Evolutionary conservation across 257 asterid genomes (phyloP).

Genomic region (Fraxinus cuspidata): DNA sequence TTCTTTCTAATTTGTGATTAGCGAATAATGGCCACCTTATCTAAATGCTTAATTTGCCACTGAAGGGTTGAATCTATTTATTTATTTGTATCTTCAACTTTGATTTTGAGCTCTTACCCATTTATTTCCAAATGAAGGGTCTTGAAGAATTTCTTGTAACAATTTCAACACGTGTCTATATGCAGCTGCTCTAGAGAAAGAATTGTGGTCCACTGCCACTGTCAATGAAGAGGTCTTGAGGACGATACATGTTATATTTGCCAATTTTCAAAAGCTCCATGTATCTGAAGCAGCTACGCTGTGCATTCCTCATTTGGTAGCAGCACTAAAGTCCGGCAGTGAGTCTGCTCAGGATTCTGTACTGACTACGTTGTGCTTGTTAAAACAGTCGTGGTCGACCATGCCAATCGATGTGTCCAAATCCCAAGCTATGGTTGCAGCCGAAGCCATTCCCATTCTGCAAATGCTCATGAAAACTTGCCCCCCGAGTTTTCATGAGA

Average conservation of each 20-base stretch:
- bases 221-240: slow-evolving; percentile 70
- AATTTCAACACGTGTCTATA: slow-evolving; percentile 23
- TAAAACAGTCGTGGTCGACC: slow-evolving; percentile 79
- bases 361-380: slow-evolving; percentile 61
- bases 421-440: slow-evolving; percentile 75
- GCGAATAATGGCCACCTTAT: not conserved
- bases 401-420: slow-evolving; percentile 75
- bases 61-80: too few relatives aligned
- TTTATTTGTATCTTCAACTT: too few relatives aligned
- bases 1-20: too few relatives aligned
- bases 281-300: slow-evolving; percentile 72
- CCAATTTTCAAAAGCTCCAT: slow-evolving; percentile 78
- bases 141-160: slow-evolving; percentile 21
- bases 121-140: slow-evolving; percentile 10
- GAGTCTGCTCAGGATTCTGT: slow-evolving; percentile 69
- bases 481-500: slow-evolving; percentile 71
- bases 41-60: too few relatives aligned
- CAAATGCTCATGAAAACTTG: slow-evolving; percentile 65
- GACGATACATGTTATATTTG: slow-evolving; percentile 66
- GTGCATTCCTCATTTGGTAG: slow-evolving; percentile 72
- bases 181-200: slow-evolving; percentile 88
- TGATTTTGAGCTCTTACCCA: not conserved
- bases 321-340: slow-evolving; percentile 69
- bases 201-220: slow-evolving; percentile 54
- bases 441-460: slow-evolving; percentile 82